phyloP scores from a whole-genome alignment of 192 early-diverging fungal genomes.

The Geranomyces variabilis region DNA sequence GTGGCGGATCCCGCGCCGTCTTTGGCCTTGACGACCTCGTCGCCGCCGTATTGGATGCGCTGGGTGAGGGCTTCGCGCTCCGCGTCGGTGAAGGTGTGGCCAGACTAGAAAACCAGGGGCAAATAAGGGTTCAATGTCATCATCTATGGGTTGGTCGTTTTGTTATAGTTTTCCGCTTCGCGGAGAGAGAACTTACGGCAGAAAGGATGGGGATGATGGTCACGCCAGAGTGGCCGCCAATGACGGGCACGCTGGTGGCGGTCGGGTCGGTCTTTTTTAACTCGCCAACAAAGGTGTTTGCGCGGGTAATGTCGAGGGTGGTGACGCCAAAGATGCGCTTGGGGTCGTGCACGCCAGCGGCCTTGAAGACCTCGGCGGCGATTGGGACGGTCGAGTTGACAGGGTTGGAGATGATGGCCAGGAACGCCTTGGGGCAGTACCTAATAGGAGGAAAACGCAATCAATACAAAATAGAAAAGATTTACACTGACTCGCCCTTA shows the following conservation, averaged over 20 bases:
- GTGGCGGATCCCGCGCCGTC: constrained; percentile 53
- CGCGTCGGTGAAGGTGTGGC: constrained; percentile 54
- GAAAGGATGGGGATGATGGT: constrained; percentile 69
- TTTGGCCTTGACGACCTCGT: constrained; percentile 73
- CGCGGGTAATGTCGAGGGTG: constrained; percentile 64
- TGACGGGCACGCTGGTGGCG: constrained; percentile 53
- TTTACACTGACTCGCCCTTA: neutral
- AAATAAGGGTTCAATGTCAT: neutral
- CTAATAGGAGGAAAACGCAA: too few relatives aligned
- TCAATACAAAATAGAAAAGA: neutral
- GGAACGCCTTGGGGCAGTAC: constrained; percentile 66
- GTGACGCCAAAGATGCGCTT: constrained; percentile 67
- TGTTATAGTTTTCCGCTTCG: too few relatives aligned
- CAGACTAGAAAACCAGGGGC: constrained; percentile 26
- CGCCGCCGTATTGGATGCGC: constrained; percentile 70
- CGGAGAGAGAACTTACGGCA: constrained; percentile 43
- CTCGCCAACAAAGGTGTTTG: constrained; percentile 61
- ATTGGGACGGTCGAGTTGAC: constrained; percentile 73
- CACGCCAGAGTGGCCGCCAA: constrained; percentile 72
- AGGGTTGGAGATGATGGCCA: constrained; percentile 68
- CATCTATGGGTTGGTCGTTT: too few relatives aligned
- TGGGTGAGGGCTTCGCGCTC: constrained; percentile 60
- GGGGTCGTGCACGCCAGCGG: constrained; percentile 62
- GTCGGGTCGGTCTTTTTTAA: constrained; percentile 47
- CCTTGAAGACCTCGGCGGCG: constrained; percentile 65